A percentile compares a stretch with the other conserved stretches of the same genome.
These are phyloP conservation scores for Podaxis sp. DNA, from an alignment of 768 basidiomycete genomes.

Conservation along the genomic window DNA sequence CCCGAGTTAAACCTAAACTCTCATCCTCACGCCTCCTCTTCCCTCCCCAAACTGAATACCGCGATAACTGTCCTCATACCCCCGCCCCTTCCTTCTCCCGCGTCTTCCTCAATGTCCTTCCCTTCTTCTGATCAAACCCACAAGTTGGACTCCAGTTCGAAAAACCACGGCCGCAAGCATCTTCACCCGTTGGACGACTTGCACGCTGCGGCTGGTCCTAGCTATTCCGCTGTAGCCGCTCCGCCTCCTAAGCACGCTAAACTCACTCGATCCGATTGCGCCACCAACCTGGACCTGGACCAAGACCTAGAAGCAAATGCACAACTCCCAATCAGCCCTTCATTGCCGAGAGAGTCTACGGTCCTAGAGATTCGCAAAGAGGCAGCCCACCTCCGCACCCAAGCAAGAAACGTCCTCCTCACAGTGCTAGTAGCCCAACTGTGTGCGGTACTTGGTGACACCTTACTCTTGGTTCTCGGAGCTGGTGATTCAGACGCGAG, in stretches of 20 bases:
- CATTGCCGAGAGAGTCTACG: background rate
- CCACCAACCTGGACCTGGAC: background rate
- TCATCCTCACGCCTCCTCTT: background rate
- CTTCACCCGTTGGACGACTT: background rate
- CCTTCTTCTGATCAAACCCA: constrained; percentile 8
- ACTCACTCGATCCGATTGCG: background rate
- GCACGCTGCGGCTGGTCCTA: background rate
- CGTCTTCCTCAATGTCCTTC: constrained; percentile 9
- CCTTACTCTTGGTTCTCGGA: constrained; percentile 3
- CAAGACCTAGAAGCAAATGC: background rate
- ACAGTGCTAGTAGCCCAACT: background rate
- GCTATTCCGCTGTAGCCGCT: background rate
- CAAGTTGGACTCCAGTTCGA: background rate
- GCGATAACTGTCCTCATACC: constrained; percentile 8
- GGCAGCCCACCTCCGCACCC: background rate
- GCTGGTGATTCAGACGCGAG: background rate
- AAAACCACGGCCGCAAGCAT: background rate
- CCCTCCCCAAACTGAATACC: constrained; percentile 9
- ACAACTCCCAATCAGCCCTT: background rate
- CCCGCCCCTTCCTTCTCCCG: constrained; percentile 12
- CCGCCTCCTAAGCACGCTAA: background rate
- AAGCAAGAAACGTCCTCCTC: background rate
- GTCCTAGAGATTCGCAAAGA: background rate
- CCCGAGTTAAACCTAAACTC: background rate
- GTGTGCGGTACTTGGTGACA: background rate